These are phyloP conservation scores for Datisca glomerata DNA, from an alignment of 306 rosid species.

Conservation along the genomic window DNA sequence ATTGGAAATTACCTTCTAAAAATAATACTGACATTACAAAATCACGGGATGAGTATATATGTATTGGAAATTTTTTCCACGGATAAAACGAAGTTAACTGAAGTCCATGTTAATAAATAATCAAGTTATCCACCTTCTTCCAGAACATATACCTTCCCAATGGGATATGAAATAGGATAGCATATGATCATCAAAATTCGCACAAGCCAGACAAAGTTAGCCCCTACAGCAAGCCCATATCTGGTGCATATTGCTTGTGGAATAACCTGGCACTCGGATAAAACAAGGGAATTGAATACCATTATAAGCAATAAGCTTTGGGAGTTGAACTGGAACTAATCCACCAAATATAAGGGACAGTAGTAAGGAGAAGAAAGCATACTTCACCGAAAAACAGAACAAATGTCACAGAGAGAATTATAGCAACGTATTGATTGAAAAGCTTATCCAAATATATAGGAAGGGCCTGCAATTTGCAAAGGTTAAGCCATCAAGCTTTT, in stretches of 20 bases:
- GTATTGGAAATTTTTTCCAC: no score
- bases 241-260: conserved; percentile 90
- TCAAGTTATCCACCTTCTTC: background rate
- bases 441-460: conserved; percentile 71
- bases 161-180: conserved; percentile 72
- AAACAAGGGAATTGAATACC: background rate
- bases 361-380: conserved; percentile 15
- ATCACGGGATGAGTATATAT: no score
- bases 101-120: background rate
- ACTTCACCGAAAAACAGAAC: conserved; percentile 87
- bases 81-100: no score
- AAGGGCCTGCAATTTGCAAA: conserved; percentile 89
- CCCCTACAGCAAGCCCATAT: conserved; percentile 67
- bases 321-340: background rate
- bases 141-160: conserved; percentile 53
- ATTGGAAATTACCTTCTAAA: no score
- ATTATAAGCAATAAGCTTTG: background rate
- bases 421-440: conserved; percentile 70
- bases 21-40: no score
- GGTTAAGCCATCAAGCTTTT: no score
- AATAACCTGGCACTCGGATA: conserved; percentile 33
- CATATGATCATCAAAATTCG: conserved; percentile 63
- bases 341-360: conserved; percentile 9
- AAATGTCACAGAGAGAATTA: conserved; percentile 74
- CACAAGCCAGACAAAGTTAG: conserved; percentile 73